Percentiles rank a stretch among this genome's conserved stretches.
These are phyloP conservation scores for Balansia obtecta DNA, from an alignment of 2,329 filamentous ascomycete genomes.

Conservation along the genomic window DNA sequence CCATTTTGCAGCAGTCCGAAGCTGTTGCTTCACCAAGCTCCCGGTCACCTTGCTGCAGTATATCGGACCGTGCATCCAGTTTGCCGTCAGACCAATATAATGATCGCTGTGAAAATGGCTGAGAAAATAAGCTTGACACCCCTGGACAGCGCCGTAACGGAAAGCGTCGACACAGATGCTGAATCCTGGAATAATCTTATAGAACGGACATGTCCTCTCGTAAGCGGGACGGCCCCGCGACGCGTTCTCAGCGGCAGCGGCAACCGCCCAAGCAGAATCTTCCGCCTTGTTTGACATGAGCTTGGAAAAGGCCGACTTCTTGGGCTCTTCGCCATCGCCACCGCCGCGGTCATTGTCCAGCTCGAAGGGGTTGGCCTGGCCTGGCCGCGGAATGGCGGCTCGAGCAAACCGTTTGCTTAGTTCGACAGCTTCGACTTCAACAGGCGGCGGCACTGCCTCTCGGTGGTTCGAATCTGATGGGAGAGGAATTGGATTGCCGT, in stretches of 20 bases:
- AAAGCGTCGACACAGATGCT: conserved; percentile 94
- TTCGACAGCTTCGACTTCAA: conserved; percentile 24
- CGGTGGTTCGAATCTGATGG: conserved; percentile 22
- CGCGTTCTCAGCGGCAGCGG: conserved; percentile 65
- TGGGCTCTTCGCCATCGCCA: conserved; percentile 17
- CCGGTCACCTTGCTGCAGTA: conserved; percentile 92
- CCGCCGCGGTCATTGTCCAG: conserved; percentile 25
- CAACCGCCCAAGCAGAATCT: conserved; percentile 77
- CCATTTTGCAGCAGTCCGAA: conserved; percentile 76
- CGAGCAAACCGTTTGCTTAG: conserved; percentile 49
- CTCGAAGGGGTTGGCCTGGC: conserved; percentile 67
- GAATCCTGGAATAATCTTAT: conserved; percentile 93
- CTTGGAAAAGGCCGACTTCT: conserved; percentile 71
- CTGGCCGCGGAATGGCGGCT: conserved; percentile 61
- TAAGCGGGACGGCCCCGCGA: conserved; percentile 78
- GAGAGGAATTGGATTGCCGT: conserved; percentile 59
- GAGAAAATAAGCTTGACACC: conserved; percentile 88
- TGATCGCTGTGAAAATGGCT: conserved; percentile 98
- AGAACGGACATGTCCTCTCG: conserved; percentile 88
- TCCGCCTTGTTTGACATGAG: conserved; percentile 90
- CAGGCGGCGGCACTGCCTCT: conserved; percentile 4
- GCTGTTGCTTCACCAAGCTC: conserved; percentile 75
- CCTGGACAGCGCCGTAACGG: conserved; percentile 83
- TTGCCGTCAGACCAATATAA: conserved; percentile 80
- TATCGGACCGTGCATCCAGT: conserved; percentile 87